These are phyloP conservation scores for Calonectria pseudoturangicola DNA, from an alignment of 2,329 filamentous ascomycete genomes.

Conservation along the genomic window DNA sequence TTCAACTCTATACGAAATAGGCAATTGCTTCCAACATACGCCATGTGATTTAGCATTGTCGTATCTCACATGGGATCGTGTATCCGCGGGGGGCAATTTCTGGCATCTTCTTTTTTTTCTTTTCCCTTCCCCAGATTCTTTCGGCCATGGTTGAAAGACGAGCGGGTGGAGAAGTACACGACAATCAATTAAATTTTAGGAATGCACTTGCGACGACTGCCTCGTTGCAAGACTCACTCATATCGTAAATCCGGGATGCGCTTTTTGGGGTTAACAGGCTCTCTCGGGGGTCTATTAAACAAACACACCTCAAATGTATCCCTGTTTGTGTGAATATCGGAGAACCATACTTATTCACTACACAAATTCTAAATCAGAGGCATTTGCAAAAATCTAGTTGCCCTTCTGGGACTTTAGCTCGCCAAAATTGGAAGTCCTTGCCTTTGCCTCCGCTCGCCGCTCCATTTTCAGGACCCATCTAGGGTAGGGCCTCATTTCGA, in stretches of 20 bases:
- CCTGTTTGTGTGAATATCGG: neutral
- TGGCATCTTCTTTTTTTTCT: neutral
- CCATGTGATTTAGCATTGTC: slow-evolving; percentile 40
- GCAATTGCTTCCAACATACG: slow-evolving; percentile 33
- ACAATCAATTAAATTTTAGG: neutral
- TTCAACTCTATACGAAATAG: slow-evolving; percentile 36
- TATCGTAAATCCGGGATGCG: neutral
- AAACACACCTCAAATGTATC: neutral
- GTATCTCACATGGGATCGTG: slow-evolving; percentile 36
- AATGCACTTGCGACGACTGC: too few relatives aligned
- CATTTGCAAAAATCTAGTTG: slow-evolving; percentile 45
- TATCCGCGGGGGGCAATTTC: slow-evolving; percentile 18
- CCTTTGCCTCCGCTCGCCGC: slow-evolving; percentile 96
- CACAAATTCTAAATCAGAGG: slow-evolving; percentile 37
- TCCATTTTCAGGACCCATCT: slow-evolving; percentile 93
- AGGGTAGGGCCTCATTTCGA: slow-evolving; percentile 93
- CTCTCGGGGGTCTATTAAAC: neutral
- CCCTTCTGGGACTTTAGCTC: slow-evolving; percentile 65
- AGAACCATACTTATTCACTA: neutral
- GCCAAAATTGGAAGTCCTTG: slow-evolving; percentile 83
- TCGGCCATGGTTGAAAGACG: too few relatives aligned
- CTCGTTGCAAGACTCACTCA: neutral
- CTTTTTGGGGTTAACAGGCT: neutral
- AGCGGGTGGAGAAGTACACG: neutral
- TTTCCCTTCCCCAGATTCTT: too few relatives aligned